phyloP scores from a whole-genome alignment of 176 grass and related monocot species.

The Zoysia japonica region DNA sequence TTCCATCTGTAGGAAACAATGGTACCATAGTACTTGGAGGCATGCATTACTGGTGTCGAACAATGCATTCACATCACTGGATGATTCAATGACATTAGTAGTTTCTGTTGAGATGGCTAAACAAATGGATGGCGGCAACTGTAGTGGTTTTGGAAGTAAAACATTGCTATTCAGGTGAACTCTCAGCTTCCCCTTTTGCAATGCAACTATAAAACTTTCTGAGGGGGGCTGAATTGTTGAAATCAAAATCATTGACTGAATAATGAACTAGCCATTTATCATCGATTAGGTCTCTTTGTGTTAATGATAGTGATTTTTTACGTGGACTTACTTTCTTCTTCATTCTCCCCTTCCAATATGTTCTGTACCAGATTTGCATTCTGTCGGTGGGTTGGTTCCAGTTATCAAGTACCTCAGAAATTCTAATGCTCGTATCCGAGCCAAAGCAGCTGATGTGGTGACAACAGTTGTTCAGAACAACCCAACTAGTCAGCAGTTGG shows the following conservation, averaged over 20 bases:
- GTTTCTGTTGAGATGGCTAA: conserved; percentile 53
- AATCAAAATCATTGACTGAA: background rate
- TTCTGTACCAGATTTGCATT: conserved; percentile 68
- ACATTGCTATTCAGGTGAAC: conserved; percentile 60
- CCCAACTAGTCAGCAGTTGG: conserved; percentile 81
- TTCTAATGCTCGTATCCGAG: conserved; percentile 73
- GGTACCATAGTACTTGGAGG: conserved; percentile 46
- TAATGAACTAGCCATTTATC: conserved; percentile 2
- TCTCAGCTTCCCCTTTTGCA: conserved; percentile 57
- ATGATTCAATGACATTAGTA: conserved; percentile 51
- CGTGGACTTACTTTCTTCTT: conserved; percentile 3
- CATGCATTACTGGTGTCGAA: conserved; percentile 48
- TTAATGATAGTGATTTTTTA: background rate
- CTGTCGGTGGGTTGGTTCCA: conserved; percentile 88
- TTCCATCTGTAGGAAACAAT: conserved; percentile 53
- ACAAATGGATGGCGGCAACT: conserved; percentile 52
- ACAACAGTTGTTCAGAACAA: conserved; percentile 96
- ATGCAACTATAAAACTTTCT: conserved; percentile 20
- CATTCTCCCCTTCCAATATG: background rate
- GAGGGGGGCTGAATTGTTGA: conserved; percentile 52
- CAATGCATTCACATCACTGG: conserved; percentile 44
- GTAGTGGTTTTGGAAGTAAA: conserved; percentile 47
- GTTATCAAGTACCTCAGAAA: conserved; percentile 79
- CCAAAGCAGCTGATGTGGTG: conserved; percentile 88
- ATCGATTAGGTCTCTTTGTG: background rate